Percentiles rank a stretch among this genome's conserved stretches.
Evolutionary conservation across 164 flowering plant genomes (phyloP).

Genomic region (Piper longum): DNA sequence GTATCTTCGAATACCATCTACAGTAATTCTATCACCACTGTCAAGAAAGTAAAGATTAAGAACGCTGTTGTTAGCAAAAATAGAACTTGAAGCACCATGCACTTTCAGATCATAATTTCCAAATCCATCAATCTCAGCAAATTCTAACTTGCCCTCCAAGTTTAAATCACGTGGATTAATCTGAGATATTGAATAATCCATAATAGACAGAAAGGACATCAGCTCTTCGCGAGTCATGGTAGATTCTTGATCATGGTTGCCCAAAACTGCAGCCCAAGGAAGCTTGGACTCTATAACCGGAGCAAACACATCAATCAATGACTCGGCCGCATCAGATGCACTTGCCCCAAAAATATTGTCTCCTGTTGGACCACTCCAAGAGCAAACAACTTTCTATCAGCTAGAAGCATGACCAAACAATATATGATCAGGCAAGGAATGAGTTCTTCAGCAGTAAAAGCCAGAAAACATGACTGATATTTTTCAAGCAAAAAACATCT

Average conservation of each 20-base stretch:
- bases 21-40: slow-evolving; percentile 64
- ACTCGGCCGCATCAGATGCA: slow-evolving; percentile 81
- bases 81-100: slow-evolving; percentile 55
- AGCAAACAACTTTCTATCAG: too few relatives aligned
- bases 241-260: slow-evolving; percentile 95
- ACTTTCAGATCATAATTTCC: slow-evolving; percentile 71
- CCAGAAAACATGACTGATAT: too few relatives aligned
- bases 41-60: slow-evolving; percentile 82
- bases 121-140: slow-evolving; percentile 54
- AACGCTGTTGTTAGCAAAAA: slow-evolving; percentile 46
- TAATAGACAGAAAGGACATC: slow-evolving; percentile 59
- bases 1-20: slow-evolving; percentile 51
- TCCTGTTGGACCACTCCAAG: slow-evolving; percentile 22
- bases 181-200: slow-evolving; percentile 79
- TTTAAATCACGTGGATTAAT: slow-evolving; percentile 32
- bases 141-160: slow-evolving; percentile 4
- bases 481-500: too few relatives aligned
- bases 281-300: slow-evolving; percentile 55
- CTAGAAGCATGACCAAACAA: too few relatives aligned
- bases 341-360: slow-evolving; percentile 86
- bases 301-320: slow-evolving; percentile 47
- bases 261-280: slow-evolving; percentile 92
- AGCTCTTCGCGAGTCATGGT: slow-evolving; percentile 74
- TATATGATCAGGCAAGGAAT: too few relatives aligned
- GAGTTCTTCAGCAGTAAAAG: too few relatives aligned